Evolutionary conservation across 768 basidiomycete species (phyloP).

Genomic region (Tephrocybe sp.): DNA sequence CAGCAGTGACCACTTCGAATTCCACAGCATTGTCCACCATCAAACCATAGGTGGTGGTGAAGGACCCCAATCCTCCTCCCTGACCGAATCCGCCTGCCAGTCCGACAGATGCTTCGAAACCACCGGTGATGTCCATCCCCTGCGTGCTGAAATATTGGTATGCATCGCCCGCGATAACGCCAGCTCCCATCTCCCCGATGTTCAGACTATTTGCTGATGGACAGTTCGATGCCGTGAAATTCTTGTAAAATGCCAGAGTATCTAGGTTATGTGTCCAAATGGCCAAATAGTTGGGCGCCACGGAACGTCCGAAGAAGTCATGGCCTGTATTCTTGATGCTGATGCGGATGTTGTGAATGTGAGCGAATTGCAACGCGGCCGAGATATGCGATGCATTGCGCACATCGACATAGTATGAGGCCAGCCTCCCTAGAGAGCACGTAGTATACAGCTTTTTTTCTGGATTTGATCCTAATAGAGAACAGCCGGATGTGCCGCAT

Average conservation of each 20-base stretch:
- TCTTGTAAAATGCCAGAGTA: background rate
- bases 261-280: background rate
- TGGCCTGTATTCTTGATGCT: background rate
- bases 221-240: background rate
- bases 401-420: no score
- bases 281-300: background rate
- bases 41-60: background rate
- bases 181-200: background rate
- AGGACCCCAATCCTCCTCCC: background rate
- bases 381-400: background rate
- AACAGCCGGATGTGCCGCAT: no score
- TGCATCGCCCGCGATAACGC: background rate
- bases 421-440: no score
- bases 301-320: background rate
- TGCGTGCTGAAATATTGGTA: background rate
- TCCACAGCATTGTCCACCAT: constrained; percentile 28
- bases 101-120: background rate
- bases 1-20: constrained; percentile 42
- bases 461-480: no score
- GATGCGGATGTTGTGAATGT: background rate
- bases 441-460: no score
- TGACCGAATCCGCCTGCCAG: background rate
- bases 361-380: background rate
- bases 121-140: background rate
- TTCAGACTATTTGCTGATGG: background rate